A percentile compares a stretch with the other conserved stretches of the same genome.
These are phyloP conservation scores for Aspergillus sp. DNA, from an alignment of 2,329 filamentous ascomycete genomes.

Conservation along the genomic window DNA sequence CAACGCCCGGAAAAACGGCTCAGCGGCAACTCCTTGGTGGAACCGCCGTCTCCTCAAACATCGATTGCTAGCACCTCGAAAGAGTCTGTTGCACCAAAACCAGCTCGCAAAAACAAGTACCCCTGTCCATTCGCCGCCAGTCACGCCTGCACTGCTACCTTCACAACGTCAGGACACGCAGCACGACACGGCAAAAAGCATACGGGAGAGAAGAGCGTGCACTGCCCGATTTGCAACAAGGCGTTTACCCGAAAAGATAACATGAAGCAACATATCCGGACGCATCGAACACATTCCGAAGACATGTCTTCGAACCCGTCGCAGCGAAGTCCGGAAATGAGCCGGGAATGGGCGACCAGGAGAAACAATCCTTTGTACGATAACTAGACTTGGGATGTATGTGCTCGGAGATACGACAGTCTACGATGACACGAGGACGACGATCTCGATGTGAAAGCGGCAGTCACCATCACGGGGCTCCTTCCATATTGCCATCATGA, in stretches of 20 bases:
- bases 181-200: slow-evolving; percentile 69
- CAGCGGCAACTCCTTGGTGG: slow-evolving; percentile 21
- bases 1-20: slow-evolving; percentile 26
- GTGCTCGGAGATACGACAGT: slow-evolving; percentile 12
- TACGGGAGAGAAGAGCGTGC: slow-evolving; percentile 67
- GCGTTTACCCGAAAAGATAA: slow-evolving; percentile 69
- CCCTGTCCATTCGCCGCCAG: slow-evolving; percentile 63
- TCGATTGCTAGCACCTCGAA: slow-evolving; percentile 23
- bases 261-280: slow-evolving; percentile 68
- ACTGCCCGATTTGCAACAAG: slow-evolving; percentile 67
- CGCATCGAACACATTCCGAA: slow-evolving; percentile 48
- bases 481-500: slow-evolving; percentile 11
- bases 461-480: slow-evolving; percentile 8
- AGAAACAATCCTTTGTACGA: slow-evolving; percentile 15
- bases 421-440: slow-evolving; percentile 15
- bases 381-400: slow-evolving; percentile 17
- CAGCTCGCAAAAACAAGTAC: slow-evolving; percentile 61
- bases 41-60: slow-evolving; percentile 29
- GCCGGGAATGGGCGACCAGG: slow-evolving; percentile 11
- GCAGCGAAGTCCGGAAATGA: slow-evolving; percentile 16
- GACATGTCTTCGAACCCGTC: slow-evolving; percentile 26
- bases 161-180: slow-evolving; percentile 67
- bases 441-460: slow-evolving; percentile 10
- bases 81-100: slow-evolving; percentile 24
- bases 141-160: slow-evolving; percentile 60